Base-by-base conservation (phyloP, 345 rosid species). In the Moricandia moricandioides region DNA sequence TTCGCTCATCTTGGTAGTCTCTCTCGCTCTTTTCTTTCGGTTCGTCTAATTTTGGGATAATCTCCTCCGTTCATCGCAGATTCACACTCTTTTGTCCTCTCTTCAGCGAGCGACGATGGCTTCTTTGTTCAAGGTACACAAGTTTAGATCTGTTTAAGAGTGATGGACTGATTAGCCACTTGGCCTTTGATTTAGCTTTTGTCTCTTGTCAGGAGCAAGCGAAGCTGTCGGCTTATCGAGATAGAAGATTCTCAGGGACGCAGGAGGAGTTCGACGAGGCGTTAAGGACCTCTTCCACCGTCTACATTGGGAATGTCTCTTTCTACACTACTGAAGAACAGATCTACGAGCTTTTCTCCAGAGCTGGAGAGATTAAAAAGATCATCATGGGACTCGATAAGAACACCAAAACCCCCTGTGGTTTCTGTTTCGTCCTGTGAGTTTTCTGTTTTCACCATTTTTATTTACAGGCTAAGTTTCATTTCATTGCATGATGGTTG, bases 321-420 rank as follows among this genome's bases (percentile, higher is more conserved):
- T 95, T 95, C 33, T 95, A 95, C 74, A 89, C 99, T 1, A 95
- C 99, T 1, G 99, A 95, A 75, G 99, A 95, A 80, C 99, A 92
- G 84, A 88, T 95, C 72, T 95, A 92, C 52, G 99, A 95, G 87
- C 96, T 95, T 13, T 95, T 95, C 82, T 67, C 97, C 4, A 83
- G 99, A 66, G 96, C 97, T 39, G 99, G 99, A 6, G 99, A 95
- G 62, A 80, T 92, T 33, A 95, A 95, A 87, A 95, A 90, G 91
- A 89, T 95, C 2, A 95, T 87, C 73, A 95, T 95, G 99, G 99
- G 99, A 0, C 84, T 95, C 65, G 99, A 95, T 74, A 95, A 95
- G 92, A 92, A 95, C 80, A 72, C 86, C 3, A 95, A 95, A 75
- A 95, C 99, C 1, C 99, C 99, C 12, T 95, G 99, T 77, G 99